phyloP scores from a whole-genome alignment of 139 green algal genomes.

The Pseudopediastrum boryanum region DNA sequence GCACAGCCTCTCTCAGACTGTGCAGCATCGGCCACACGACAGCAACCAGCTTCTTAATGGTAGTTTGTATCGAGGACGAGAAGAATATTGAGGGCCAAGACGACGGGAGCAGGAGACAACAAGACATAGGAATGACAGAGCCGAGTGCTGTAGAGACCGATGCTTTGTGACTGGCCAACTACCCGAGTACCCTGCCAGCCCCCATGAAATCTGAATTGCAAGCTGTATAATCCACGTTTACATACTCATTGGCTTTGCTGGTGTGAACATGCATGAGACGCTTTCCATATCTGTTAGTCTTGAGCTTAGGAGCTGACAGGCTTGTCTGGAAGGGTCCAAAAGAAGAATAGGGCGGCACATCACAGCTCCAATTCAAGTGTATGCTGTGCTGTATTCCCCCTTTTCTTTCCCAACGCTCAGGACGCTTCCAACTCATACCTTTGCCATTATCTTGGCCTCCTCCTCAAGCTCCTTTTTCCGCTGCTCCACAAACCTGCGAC shows the following conservation, averaged over 20 bases:
- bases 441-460: slow-evolving; percentile 80
- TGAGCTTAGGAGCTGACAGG: background rate
- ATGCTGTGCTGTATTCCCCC: background rate
- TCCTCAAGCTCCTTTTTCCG: slow-evolving; percentile 43
- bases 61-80: too few species aligned
- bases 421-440: slow-evolving; percentile 50
- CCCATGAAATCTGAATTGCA: too few species aligned
- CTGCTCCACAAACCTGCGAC: slow-evolving; percentile 65
- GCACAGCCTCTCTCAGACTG: too few species aligned
- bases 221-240: too few species aligned
- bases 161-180: too few species aligned
- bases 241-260: background rate
- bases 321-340: background rate
- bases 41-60: too few species aligned
- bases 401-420: background rate
- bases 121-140: too few species aligned
- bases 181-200: too few species aligned
- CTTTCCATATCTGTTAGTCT: background rate
- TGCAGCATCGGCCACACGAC: too few species aligned
- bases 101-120: too few species aligned
- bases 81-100: too few species aligned
- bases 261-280: background rate
- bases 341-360: background rate
- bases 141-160: too few species aligned
- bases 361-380: background rate